phyloP scores from a whole-genome alignment of 106 monocot species.

The Dactylorhiza incarnata region DNA sequence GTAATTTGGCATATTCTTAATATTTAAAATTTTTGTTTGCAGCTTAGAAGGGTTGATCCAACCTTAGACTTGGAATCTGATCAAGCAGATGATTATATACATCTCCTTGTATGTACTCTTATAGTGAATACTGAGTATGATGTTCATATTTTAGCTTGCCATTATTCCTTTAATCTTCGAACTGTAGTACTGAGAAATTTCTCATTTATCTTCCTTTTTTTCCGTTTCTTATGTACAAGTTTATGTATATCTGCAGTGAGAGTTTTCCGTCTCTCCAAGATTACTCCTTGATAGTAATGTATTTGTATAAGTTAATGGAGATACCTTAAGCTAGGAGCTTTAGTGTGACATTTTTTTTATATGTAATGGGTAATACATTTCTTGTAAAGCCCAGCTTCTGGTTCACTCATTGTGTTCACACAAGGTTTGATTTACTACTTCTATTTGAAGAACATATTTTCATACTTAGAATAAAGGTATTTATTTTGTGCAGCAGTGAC shows the following conservation, averaged over 20 bases:
- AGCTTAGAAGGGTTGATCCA: constrained; percentile 96
- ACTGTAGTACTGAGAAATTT: not conserved
- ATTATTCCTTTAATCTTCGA: not conserved
- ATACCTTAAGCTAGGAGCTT: not conserved
- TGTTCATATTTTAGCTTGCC: not conserved
- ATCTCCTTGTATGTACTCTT: constrained; percentile 53
- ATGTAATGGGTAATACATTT: not conserved
- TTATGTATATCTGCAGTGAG: not conserved
- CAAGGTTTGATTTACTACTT: not conserved
- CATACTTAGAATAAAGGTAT: not conserved
- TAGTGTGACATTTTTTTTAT: not conserved
- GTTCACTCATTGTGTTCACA: not conserved
- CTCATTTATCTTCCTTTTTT: not conserved
- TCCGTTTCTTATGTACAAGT: not conserved
- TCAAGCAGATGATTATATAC: constrained; percentile 84
- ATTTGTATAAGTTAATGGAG: not conserved
- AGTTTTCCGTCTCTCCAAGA: not conserved
- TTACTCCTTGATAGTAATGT: not conserved
- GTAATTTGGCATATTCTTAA: not conserved
- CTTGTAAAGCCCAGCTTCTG: not conserved
- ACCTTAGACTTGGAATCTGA: constrained; percentile 97
- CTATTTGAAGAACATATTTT: not conserved
- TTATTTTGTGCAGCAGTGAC: not conserved
- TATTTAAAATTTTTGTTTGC: constrained; percentile 9
- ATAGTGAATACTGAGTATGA: not conserved